A percentile compares a stretch with the other conserved stretches of the same genome.
These are phyloP conservation scores for Gaeumannomyces sp. DNA, from an alignment of 2,329 filamentous ascomycete genomes.

Conservation along the genomic window DNA sequence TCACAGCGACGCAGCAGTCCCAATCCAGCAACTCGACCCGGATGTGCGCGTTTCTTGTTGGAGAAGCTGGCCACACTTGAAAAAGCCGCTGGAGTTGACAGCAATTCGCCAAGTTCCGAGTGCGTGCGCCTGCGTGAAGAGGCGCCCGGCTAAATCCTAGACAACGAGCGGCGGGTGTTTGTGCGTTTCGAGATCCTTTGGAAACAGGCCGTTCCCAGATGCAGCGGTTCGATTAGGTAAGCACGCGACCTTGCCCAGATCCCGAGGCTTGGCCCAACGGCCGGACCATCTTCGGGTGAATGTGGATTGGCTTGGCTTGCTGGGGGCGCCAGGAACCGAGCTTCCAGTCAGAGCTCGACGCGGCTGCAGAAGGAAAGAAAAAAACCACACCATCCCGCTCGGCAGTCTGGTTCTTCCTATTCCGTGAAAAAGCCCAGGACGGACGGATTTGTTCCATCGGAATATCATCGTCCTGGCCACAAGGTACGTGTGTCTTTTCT, in stretches of 20 bases:
- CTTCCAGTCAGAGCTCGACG: background rate
- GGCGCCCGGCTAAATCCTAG: background rate
- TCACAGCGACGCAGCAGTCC: background rate
- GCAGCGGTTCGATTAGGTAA: background rate
- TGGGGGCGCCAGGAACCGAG: background rate
- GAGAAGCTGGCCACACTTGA: background rate
- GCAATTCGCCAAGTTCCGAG: background rate
- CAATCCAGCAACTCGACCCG: background rate
- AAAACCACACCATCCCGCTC: conserved; percentile 10
- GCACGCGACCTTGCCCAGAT: background rate
- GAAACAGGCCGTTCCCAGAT: too few relatives aligned
- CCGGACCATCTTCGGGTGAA: background rate
- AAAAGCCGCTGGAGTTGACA: background rate
- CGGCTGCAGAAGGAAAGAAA: background rate
- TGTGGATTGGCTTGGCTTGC: background rate
- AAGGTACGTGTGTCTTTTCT: conserved; percentile 17
- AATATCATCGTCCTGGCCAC: conserved; percentile 20
- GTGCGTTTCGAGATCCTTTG: too few relatives aligned
- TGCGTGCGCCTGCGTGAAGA: background rate
- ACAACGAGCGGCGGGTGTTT: too few relatives aligned
- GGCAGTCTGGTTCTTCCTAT: conserved; percentile 40
- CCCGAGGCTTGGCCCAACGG: background rate
- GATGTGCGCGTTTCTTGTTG: background rate
- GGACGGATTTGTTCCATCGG: conserved; percentile 13
- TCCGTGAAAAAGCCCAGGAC: conserved; percentile 30